These are phyloP conservation scores for Candida krabiensis DNA, from an alignment of 805 yeast genomes.

Conservation along the genomic window DNA sequence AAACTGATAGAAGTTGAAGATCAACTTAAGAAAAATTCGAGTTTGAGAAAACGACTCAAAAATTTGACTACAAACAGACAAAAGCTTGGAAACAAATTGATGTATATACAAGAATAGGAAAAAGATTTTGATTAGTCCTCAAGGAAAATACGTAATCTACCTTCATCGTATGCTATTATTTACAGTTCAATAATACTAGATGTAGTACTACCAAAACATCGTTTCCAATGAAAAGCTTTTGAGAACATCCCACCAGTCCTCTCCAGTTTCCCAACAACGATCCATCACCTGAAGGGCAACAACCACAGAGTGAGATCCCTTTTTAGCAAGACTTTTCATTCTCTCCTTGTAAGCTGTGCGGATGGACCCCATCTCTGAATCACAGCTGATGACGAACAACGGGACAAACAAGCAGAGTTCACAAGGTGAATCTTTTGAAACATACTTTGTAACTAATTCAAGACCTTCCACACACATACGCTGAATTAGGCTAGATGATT, in stretches of 20 bases:
- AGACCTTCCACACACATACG: slow-evolving; percentile 44
- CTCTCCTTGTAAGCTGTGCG: slow-evolving; percentile 40
- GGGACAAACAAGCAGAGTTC: slow-evolving; percentile 58
- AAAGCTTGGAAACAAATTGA: slow-evolving; percentile 14
- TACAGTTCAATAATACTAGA: too few relatives aligned
- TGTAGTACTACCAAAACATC: slow-evolving; percentile 40
- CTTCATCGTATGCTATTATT: too few relatives aligned
- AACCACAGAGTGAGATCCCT: slow-evolving; percentile 38
- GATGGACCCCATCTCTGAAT: slow-evolving; percentile 39
- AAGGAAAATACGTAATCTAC: too few relatives aligned
- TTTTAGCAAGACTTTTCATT: slow-evolving; percentile 40
- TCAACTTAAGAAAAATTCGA: slow-evolving; percentile 67
- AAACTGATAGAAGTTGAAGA: slow-evolving; percentile 73
- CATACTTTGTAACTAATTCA: slow-evolving; percentile 34
- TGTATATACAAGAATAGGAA: slow-evolving; percentile 28
- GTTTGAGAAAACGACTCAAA: slow-evolving; percentile 61
- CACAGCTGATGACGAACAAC: slow-evolving; percentile 60
- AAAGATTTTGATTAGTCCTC: too few relatives aligned
- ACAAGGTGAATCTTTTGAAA: slow-evolving; percentile 48
- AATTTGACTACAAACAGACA: slow-evolving; percentile 43
- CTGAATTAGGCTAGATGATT: slow-evolving; percentile 47
- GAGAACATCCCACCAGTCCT: slow-evolving; percentile 53
- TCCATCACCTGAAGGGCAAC: slow-evolving; percentile 41
- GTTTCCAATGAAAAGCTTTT: slow-evolving; percentile 41
- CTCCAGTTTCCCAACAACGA: slow-evolving; percentile 53